Conservation (phyloP, 2,329 filamentous ascomycete species). For the Fusarium luffae region DNA sequence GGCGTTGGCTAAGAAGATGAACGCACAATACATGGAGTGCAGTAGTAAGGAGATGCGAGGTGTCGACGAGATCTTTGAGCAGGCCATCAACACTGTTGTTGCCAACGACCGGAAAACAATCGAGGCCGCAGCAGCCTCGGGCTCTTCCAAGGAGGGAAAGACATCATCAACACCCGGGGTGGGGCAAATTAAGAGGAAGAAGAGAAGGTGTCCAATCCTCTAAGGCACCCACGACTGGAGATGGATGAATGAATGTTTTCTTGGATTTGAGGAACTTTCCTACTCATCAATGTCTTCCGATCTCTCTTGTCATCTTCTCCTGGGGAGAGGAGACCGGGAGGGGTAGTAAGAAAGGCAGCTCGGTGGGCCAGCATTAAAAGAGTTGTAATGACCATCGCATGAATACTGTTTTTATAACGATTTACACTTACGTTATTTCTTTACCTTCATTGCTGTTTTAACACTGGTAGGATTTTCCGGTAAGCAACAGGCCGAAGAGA, state of each 20-base stretch:
- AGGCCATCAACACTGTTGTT: constrained; percentile 89
- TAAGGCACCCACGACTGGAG: constrained; percentile 56
- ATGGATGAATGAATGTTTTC: constrained; percentile 33
- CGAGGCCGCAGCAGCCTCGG: constrained; percentile 58
- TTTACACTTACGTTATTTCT: constrained; percentile 47
- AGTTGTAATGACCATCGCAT: constrained; percentile 56
- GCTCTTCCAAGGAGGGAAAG: constrained; percentile 53
- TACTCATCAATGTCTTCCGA: constrained; percentile 24
- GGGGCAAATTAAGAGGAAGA: constrained; percentile 77
- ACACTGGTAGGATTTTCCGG: constrained; percentile 37
- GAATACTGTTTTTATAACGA: constrained; percentile 52
- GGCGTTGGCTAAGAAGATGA: constrained; percentile 91
- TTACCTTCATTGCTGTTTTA: constrained; percentile 40
- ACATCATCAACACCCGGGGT: constrained; percentile 56
- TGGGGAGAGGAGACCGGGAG: constrained; percentile 29
- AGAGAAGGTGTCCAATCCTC: constrained; percentile 83
- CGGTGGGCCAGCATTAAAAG: constrained; percentile 48
- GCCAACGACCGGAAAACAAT: constrained; percentile 77
- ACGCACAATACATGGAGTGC: constrained; percentile 96
- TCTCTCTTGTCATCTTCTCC: constrained; percentile 30
- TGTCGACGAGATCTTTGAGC: constrained; percentile 95
- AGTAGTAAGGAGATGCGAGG: constrained; percentile 97
- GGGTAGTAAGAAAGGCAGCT: constrained; percentile 26
- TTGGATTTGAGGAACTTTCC: constrained; percentile 31
- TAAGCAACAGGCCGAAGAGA: constrained; percentile 34